Percentiles rank a stretch among this genome's conserved stretches.
Conservation (phyloP, 2,329 filamentous ascomycete species). For the Aureobasidium pullulans region DNA sequence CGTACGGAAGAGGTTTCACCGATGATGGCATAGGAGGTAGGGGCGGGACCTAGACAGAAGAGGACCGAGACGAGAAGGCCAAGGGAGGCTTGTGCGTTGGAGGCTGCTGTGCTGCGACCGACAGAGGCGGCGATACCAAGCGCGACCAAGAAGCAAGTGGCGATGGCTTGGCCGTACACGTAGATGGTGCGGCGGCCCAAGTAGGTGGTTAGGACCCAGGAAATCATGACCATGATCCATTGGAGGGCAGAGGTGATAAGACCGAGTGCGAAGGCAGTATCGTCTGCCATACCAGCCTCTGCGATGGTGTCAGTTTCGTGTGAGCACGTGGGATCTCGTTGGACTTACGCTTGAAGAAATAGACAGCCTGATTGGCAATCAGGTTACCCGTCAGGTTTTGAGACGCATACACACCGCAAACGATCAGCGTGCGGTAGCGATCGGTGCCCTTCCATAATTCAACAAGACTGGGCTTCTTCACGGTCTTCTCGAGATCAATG, state of each 20-base stretch:
- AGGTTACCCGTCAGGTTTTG: constrained; percentile 58
- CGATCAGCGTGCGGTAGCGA: constrained; percentile 46
- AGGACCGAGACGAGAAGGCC: constrained; percentile 60
- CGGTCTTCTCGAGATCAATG: constrained; percentile 50
- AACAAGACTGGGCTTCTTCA: constrained; percentile 40
- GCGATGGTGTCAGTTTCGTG: no score
- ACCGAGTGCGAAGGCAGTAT: constrained; percentile 54
- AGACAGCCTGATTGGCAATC: constrained; percentile 56
- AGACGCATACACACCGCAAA: constrained; percentile 50
- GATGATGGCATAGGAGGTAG: constrained; percentile 60
- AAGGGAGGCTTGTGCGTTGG: constrained; percentile 52
- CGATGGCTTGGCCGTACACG: constrained; percentile 51
- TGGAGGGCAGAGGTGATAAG: constrained; percentile 60
- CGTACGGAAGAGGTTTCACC: constrained; percentile 60
- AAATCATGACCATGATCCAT: constrained; percentile 56
- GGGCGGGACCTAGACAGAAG: constrained; percentile 56
- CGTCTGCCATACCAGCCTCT: constrained; percentile 49
- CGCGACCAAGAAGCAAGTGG: constrained; percentile 46
- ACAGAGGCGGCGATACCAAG: constrained; percentile 55
- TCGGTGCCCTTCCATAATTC: constrained; percentile 52
- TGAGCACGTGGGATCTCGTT: no score
- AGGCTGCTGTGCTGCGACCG: constrained; percentile 31
- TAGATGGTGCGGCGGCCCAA: constrained; percentile 59
- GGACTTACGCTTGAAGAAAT: constrained; percentile 44
- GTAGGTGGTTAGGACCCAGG: constrained; percentile 59